These are phyloP conservation scores for Halenospora varia DNA, from an alignment of 495 filamentous ascomycete genomes.

Conservation along the genomic window DNA sequence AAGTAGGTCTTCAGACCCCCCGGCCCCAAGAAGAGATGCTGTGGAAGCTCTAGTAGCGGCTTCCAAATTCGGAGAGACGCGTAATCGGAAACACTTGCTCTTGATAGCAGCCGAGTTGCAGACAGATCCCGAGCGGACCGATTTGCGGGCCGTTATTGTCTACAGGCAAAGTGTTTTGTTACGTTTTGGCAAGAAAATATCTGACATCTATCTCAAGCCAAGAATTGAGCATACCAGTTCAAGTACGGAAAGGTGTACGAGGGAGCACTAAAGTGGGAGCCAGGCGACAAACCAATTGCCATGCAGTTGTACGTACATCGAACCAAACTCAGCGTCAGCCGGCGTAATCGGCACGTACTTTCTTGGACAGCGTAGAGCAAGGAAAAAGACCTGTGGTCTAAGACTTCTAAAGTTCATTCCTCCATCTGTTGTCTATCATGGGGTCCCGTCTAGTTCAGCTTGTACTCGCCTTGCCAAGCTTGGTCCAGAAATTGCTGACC, in stretches of 20 bases:
- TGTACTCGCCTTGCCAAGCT: no score
- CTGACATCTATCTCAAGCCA: conserved; percentile 5
- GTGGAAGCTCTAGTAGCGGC: conserved; percentile 9
- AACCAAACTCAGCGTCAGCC: conserved; percentile 6
- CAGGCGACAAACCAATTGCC: neutral
- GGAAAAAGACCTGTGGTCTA: no score
- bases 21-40: conserved; percentile 2
- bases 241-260: conserved; percentile 3
- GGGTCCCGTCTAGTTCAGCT: no score
- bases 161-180: conserved; percentile 5
- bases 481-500: neutral
- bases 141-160: conserved; percentile 1
- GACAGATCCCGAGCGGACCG: conserved; percentile 1
- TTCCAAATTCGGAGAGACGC: conserved; percentile 1
- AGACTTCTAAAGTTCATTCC: no score
- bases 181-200: conserved; percentile 5
- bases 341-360: no score
- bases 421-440: no score
- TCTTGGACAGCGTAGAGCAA: no score
- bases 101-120: neutral
- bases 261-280: conserved; percentile 4
- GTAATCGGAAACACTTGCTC: conserved; percentile 9
- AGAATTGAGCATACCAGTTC: conserved; percentile 4
- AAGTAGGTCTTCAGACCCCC: conserved; percentile 4
- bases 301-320: conserved; percentile 6